Percentiles rank a stretch among this genome's conserved stretches.
phyloP scores from a whole-genome alignment of 805 yeast genomes.

The Vanderwaltozyma tropicalis region DNA sequence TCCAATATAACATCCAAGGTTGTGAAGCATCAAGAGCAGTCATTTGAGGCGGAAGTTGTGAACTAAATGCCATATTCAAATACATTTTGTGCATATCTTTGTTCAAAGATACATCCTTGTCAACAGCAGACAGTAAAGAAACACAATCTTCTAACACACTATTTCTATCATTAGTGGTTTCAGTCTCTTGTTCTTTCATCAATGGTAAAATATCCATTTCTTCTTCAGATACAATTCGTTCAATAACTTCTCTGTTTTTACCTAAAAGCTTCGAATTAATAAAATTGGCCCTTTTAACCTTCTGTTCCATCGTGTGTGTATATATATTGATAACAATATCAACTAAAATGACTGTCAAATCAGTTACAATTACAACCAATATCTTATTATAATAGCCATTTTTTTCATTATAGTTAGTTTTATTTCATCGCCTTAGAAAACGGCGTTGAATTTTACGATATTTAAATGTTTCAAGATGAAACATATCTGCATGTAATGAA shows the following conservation, averaged over 20 bases:
- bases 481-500: neutral
- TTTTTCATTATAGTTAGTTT: too few relatives aligned
- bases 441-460: too few relatives aligned
- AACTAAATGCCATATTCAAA: slow-evolving; percentile 31
- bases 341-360: too few relatives aligned
- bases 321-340: too few relatives aligned
- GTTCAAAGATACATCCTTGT: slow-evolving; percentile 7
- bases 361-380: too few relatives aligned
- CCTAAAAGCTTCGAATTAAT: slow-evolving; percentile 15
- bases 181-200: slow-evolving; percentile 22
- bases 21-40: slow-evolving; percentile 73
- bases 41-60: slow-evolving; percentile 42
- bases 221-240: slow-evolving; percentile 6
- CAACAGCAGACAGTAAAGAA: slow-evolving; percentile 4
- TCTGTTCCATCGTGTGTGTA: neutral
- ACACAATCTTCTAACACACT: slow-evolving; percentile 16
- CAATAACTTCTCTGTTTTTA: slow-evolving; percentile 13
- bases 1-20: slow-evolving; percentile 88
- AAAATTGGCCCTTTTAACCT: slow-evolving; percentile 4
- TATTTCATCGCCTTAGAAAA: too few relatives aligned
- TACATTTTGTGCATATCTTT: slow-evolving; percentile 35
- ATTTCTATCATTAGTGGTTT: slow-evolving; percentile 20
- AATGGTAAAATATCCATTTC: slow-evolving; percentile 10
- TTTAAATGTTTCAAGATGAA: slow-evolving; percentile 2
- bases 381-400: too few relatives aligned